A percentile compares a stretch with the other conserved stretches of the same genome.
Conservation (phyloP, 2,329 filamentous ascomycete genomes). For the Ophiosphaerella korrae region DNA sequence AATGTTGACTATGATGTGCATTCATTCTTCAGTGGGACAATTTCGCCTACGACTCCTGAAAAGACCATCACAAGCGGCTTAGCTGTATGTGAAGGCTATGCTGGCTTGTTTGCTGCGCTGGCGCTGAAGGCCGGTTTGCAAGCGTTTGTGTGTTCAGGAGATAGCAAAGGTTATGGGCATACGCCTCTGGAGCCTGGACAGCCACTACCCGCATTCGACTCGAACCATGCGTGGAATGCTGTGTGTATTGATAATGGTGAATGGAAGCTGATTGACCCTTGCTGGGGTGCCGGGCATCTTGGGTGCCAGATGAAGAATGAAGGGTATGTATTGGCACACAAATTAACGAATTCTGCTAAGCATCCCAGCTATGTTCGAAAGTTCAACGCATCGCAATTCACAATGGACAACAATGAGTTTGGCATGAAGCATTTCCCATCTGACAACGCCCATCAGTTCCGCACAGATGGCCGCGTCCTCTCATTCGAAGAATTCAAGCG, state of each 20-base stretch:
- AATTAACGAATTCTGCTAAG: conserved; percentile 1
- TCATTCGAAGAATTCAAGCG: conserved; percentile 84
- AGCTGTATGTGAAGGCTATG: conserved; percentile 92
- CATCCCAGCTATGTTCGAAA: conserved; percentile 62
- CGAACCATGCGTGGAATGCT: conserved; percentile 89
- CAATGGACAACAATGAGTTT: conserved; percentile 76
- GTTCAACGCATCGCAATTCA: conserved; percentile 66
- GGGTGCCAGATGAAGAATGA: conserved; percentile 27
- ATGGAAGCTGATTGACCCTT: conserved; percentile 91
- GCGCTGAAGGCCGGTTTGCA: conserved; percentile 81
- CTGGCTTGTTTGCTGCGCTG: conserved; percentile 78
- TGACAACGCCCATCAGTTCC: conserved; percentile 72
- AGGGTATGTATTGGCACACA: conserved; percentile 58
- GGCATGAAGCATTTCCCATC: conserved; percentile 78
- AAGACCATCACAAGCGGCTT: conserved; percentile 76
- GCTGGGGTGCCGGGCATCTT: conserved; percentile 87
- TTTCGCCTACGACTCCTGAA: conserved; percentile 70
- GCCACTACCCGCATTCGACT: conserved; percentile 65
- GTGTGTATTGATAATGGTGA: conserved; percentile 82
- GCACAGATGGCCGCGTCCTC: conserved; percentile 69
- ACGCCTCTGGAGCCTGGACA: conserved; percentile 65
- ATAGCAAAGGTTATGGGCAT: conserved; percentile 87
- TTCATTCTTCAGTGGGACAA: conserved; percentile 74
- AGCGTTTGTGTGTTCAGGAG: conserved; percentile 73
- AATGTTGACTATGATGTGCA: conserved; percentile 86